phyloP scores from a whole-genome alignment of 352 stramenopile species.

The Globisporangium spiculum region DNA sequence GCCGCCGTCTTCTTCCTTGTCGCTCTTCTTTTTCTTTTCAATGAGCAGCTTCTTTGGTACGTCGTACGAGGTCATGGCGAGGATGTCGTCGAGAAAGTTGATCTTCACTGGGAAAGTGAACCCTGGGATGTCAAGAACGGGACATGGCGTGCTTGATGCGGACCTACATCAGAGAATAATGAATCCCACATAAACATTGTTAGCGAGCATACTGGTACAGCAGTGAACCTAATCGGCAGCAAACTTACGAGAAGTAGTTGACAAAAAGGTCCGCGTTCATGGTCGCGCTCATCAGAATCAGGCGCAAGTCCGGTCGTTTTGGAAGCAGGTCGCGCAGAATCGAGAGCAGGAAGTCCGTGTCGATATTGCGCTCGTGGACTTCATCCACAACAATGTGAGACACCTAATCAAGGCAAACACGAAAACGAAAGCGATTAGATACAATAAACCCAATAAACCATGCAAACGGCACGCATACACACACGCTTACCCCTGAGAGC shows the following conservation, averaged over 20 bases:
- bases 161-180: conserved; percentile 5
- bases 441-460: background rate
- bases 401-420: conserved; percentile 35
- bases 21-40: conserved; percentile 47
- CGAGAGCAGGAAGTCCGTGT: conserved; percentile 95
- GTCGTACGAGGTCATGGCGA: conserved; percentile 57
- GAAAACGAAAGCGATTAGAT: background rate
- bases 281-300: conserved; percentile 97
- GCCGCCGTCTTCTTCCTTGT: conserved; percentile 25
- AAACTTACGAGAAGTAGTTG: conserved; percentile 77
- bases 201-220: background rate
- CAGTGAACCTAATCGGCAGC: background rate
- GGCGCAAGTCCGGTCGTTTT: conserved; percentile 68
- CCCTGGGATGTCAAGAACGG: conserved; percentile 81
- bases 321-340: conserved; percentile 86
- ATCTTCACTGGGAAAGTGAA: conserved; percentile 82
- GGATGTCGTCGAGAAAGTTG: conserved; percentile 79
- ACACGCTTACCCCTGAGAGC: conserved; percentile 64
- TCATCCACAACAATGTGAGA: conserved; percentile 99
- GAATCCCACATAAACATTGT: background rate
- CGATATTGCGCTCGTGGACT: conserved; percentile 96
- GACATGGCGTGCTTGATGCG: conserved; percentile 30
- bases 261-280: conserved; percentile 90
- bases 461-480: background rate
- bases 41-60: conserved; percentile 57